A percentile compares a stretch with the other conserved stretches of the same genome.
Evolutionary conservation across 768 basidiomycete genomes (phyloP).

Genomic region (Ramaria sp.): DNA sequence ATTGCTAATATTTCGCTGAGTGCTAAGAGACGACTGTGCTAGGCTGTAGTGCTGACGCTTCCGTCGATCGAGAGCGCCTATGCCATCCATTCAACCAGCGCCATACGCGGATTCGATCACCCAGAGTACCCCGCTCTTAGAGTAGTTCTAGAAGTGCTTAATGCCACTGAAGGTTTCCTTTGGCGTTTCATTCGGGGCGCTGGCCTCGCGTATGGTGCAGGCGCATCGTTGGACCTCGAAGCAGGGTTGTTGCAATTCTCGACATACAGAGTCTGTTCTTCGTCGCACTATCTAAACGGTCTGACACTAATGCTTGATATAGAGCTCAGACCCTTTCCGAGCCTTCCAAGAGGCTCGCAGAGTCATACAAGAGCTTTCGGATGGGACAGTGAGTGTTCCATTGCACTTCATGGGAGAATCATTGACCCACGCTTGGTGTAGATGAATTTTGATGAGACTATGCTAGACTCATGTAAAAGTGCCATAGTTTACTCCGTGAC

Average conservation of each 20-base stretch:
- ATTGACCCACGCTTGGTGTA: conserved; percentile 19
- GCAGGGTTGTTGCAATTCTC: conserved; percentile 65
- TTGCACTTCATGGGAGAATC: too few species aligned
- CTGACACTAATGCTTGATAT: neutral
- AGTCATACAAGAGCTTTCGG: conserved; percentile 67
- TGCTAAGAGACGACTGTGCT: neutral
- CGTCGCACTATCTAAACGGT: neutral
- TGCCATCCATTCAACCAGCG: conserved; percentile 65
- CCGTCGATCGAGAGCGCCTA: conserved; percentile 94
- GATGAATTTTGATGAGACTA: conserved; percentile 72
- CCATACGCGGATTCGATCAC: conserved; percentile 70
- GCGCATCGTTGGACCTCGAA: conserved; percentile 63
- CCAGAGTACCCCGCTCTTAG: conserved; percentile 77
- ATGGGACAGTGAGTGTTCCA: conserved; percentile 58
- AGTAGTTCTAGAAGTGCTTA: conserved; percentile 78
- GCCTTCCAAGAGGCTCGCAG: conserved; percentile 75
- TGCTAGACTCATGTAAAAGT: conserved; percentile 85
- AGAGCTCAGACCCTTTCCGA: conserved; percentile 72
- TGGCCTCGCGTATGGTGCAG: conserved; percentile 91
- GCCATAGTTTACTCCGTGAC: conserved; percentile 81
- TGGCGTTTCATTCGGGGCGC: conserved; percentile 94
- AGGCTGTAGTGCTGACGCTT: conserved; percentile 82
- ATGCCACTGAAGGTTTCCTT: conserved; percentile 88
- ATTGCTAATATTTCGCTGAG: conserved; percentile 5
- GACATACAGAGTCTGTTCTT: conserved; percentile 57